Base-by-base conservation (phyloP, 2,329 filamentous ascomycete genomes). In the Claviceps sp. region DNA sequence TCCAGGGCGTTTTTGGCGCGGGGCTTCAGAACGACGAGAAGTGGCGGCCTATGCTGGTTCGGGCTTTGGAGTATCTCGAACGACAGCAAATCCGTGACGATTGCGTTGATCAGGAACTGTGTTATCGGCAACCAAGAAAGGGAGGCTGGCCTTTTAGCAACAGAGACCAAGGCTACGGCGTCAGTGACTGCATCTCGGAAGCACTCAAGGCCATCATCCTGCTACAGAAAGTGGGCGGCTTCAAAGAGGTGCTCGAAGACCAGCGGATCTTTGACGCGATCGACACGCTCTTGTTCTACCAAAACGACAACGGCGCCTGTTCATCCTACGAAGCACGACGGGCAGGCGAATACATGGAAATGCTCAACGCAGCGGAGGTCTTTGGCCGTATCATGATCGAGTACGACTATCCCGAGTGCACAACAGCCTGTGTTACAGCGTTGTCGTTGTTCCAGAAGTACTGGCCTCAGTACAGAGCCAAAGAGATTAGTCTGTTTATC, bases 351-450 rank as follows among this genome's bases (percentile, higher is more conserved):
- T 80, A 78, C 58, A 67, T 97, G 58, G 93, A 98, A 67, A 76
- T 83, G 65, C 78, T 98, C 44, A 98, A 98, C 62, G 91, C 91
- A 0, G 93, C 93, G 1, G 93, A 98, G 65, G 90, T 98, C 0
- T 98, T 98, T 66, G 90, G 89, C 14, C 80, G 84, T 19, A 98
- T 98, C 70, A 98, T 98, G 93, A 85, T 98, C 51, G 91, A 97
- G 64, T 98, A 98, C 66, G 89, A 95, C 65, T 97, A 98, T 63
- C 89, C 91, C 0, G 93, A 98, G 68, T 98, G 93, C 72, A 98
- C 93, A 0, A 97, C 93, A 2, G 90, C 93, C 1, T 89, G 89
- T 34, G 86, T 98, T 3, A 96, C 88, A 1, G 89, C 87, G 0
- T 74, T 98, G 19, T 85, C 84, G 4, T 74, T 91, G 2, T 97